phyloP scores from a whole-genome alignment of 495 filamentous ascomycete species.

The Podospora australis region DNA sequence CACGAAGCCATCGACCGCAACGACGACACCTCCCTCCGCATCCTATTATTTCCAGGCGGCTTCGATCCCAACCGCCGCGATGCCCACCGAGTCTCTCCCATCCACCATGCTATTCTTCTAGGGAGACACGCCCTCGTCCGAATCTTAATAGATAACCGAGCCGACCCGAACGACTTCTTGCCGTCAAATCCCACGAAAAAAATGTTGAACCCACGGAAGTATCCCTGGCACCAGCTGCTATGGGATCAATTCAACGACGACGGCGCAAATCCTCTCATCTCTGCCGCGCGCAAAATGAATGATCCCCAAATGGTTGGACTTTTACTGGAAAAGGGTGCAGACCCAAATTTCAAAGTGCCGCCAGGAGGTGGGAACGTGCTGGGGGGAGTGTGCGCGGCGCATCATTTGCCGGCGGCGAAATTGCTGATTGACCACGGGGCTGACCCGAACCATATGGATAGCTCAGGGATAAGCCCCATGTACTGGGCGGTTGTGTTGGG shows the following conservation, averaged over 20 bases:
- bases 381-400: not conserved
- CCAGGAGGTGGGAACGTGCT: not conserved
- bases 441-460: constrained; percentile 1
- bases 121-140: constrained; percentile 4
- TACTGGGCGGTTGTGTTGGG: constrained; percentile 2
- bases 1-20: constrained; percentile 2
- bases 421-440: constrained; percentile 6
- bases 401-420: not conserved
- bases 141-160: constrained; percentile 10
- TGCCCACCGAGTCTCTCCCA: constrained; percentile 12
- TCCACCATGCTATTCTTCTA: constrained; percentile 15
- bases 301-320: not conserved
- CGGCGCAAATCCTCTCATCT: not conserved
- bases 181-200: no score
- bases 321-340: not conserved
- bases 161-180: constrained; percentile 10
- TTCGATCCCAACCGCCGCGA: constrained; percentile 8
- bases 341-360: not conserved
- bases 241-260: not conserved
- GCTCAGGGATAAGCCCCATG: not conserved
- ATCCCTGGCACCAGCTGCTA: not conserved
- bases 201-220: no score
- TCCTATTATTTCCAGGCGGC: constrained; percentile 3
- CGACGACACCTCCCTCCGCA: not conserved
- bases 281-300: not conserved